Evolutionary conservation across 2,329 filamentous ascomycete genomes (phyloP), one percentile per base, ranked within the genome.

Genomic region (Parascedosporium putredinis): DNA sequence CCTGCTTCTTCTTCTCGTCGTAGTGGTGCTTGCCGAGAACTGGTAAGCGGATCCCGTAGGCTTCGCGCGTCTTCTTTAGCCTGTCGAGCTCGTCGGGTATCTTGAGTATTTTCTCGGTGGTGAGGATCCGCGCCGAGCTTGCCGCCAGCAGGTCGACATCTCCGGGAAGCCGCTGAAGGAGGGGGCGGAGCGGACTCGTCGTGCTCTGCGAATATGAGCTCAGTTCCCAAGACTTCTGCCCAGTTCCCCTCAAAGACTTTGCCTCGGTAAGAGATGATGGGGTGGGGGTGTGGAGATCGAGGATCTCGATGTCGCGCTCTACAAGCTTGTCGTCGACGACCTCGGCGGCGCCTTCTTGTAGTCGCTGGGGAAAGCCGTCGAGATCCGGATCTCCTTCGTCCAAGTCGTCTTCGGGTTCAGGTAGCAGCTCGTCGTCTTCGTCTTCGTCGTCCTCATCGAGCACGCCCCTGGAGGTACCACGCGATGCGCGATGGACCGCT

Each of bases 141-240:
- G 81, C 78, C n/a, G 78, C 83, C 3, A 94, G 68, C 4, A 94
- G 70, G 60, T 90, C 84, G 33, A 87, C 80, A 22, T 78, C 74
- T 20, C 76, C 71, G 27, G 67, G 69, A 23, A 78, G 72, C 22
- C 71, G 67, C n/a, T 73, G 75, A 34, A 77, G 62, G 7, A 64
- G 63, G 3, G 75, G 74, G 2, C 4, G 38, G 34, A 50, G 65
- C 56, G 5, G 61, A 54, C 53, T 73, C 66, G 54, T 38, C 43
- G 47, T 72, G 75, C 14, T 66, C 66, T 1, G 74, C 75, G 58
- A 96, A 84, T 38, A 95, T 77, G 55, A 90, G 70, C 56, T 94
- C 88, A 0, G 89, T 95, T 31, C 91, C 91, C 40, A 95, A 78
- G 52, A 88, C 84, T 53, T 86, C 81, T 9, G 80, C 78, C 91